Conservation (phyloP, 257 asterid genomes). For the Verbascum thapsus region DNA sequence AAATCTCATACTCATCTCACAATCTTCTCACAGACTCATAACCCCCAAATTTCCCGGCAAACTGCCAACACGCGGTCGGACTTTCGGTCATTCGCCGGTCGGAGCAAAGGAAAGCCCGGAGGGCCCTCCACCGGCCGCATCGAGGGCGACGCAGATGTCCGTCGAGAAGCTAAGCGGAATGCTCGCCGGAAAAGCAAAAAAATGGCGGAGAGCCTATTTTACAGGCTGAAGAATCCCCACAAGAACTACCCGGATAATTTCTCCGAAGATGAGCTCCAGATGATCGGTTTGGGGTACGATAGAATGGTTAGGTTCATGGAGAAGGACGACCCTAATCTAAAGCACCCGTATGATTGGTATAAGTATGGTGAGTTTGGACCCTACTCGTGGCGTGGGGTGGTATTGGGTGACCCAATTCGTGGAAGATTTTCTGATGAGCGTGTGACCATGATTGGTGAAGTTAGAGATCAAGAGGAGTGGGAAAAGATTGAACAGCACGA, state of each 20-base stretch:
- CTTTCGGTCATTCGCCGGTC: conserved; percentile 70
- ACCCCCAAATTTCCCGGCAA: conserved; percentile 21
- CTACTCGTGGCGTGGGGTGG: conserved; percentile 97
- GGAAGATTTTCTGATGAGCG: conserved; percentile 77
- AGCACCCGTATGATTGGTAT: conserved; percentile 95
- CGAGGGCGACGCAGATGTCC: conserved; percentile 74
- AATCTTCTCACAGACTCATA: conserved; percentile 30
- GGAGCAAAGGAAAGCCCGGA: conserved; percentile 74
- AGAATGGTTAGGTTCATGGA: conserved; percentile 91
- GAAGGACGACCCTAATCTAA: conserved; percentile 87
- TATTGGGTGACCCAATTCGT: conserved; percentile 85
- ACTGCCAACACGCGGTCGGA: conserved; percentile 48
- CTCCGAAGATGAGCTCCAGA: conserved; percentile 80
- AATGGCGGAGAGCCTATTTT: conserved; percentile 73
- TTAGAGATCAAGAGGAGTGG: conserved; percentile 89
- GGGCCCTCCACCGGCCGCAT: conserved; percentile 62
- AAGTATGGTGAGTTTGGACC: conserved; percentile 96
- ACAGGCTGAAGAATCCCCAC: conserved; percentile 80
- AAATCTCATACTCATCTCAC: conserved; percentile 31
- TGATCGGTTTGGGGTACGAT: conserved; percentile 96
- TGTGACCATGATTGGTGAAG: conserved; percentile 80
- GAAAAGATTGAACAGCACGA: conserved; percentile 90
- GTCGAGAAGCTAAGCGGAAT: conserved; percentile 66
- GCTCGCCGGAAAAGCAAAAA: conserved; percentile 74
- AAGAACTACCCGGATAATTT: conserved; percentile 82